Base-by-base conservation (phyloP, 192 early-diverging fungal genomes). In the Podila verticillata region DNA sequence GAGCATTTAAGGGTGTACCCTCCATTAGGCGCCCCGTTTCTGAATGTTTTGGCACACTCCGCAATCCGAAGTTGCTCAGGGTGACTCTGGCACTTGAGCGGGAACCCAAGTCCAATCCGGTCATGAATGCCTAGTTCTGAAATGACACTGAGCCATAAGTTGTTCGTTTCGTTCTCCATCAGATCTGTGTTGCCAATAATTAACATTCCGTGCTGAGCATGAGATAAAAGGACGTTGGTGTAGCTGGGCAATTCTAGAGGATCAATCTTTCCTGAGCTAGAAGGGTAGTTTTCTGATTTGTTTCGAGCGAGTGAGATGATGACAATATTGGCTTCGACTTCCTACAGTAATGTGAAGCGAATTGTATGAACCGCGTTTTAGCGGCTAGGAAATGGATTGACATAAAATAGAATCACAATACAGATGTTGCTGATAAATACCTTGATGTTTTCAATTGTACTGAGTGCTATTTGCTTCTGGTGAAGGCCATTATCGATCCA, bases 201-300 rank as follows among this genome's bases (percentile, higher is more conserved):
- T 26, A 75, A 91, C 86, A 90, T 85, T 7, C 89, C 89, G 67
- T 91, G 88, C 36, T 85, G 61, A 8, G 89, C 89, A 35, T 88
- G 74, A 15, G 88, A 89, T 1, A 89, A 34, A 7, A 89, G 61
- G 8, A 91, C 89, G 51, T 89, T 91, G 7, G 83, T 82, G 9
- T 88, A 83, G 61, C 89, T 91, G 20, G 59, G 51, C 22, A 81
- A 81, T 58, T 87, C 86, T 48, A 89, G 66, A 68, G 89, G 89
- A 12, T 87, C 89, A 57, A 86, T 89, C 1, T 68, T 39, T 8
- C 61, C 57, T 7, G 66, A 39, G 3, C 3, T n/a, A 17, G 28
- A 24, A 7, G 65, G 31, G 8, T 66, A 60, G 13, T 66, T 47
- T 0, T 36, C 26, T 13, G 60, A 66, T 28, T 62, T 68, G 31